A percentile compares a stretch with the other conserved stretches of the same genome.
Conservation (phyloP, 2,329 filamentous ascomycete species). For the Pleurostoma richardsiae region DNA sequence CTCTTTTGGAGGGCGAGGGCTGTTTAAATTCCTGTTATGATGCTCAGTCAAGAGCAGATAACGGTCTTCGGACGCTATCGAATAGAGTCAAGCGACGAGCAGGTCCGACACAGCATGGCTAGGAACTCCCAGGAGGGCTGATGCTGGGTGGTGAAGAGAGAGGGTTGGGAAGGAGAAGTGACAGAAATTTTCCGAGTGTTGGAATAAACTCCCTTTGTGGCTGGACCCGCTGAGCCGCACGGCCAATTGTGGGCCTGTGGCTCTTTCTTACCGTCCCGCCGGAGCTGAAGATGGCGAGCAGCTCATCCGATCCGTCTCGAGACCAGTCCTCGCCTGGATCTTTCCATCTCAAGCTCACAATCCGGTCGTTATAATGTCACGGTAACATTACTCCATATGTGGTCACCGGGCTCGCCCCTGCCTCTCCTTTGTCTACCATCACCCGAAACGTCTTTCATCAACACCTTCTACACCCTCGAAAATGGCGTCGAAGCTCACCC, state of each 20-base stretch:
- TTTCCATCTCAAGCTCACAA: too few species aligned
- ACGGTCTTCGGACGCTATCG: conserved; percentile 1
- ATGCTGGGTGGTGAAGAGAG: background rate
- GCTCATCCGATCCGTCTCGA: too few species aligned
- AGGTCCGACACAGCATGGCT: conserved; percentile 5
- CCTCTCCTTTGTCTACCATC: too few species aligned
- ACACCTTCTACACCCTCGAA: background rate
- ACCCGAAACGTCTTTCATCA: too few species aligned
- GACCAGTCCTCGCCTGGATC: too few species aligned
- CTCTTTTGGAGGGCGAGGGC: background rate
- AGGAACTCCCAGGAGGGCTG: conserved; percentile 1
- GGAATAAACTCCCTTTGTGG: conserved; percentile 3
- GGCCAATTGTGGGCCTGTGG: too few species aligned
- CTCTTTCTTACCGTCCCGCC: too few species aligned
- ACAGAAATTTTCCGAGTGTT: conserved; percentile 7
- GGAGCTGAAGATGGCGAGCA: background rate
- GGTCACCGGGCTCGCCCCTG: too few species aligned
- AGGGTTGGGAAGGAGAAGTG: background rate
- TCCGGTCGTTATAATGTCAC: too few species aligned
- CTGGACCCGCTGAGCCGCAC: background rate
- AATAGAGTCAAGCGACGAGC: background rate
- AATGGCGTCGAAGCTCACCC: conserved; percentile 6
- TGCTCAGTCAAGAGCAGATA: background rate
- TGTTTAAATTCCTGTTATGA: background rate
- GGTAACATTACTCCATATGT: too few species aligned